Base-by-base conservation (phyloP, 2,329 filamentous ascomycete genomes). In the Alternaria sp. region DNA sequence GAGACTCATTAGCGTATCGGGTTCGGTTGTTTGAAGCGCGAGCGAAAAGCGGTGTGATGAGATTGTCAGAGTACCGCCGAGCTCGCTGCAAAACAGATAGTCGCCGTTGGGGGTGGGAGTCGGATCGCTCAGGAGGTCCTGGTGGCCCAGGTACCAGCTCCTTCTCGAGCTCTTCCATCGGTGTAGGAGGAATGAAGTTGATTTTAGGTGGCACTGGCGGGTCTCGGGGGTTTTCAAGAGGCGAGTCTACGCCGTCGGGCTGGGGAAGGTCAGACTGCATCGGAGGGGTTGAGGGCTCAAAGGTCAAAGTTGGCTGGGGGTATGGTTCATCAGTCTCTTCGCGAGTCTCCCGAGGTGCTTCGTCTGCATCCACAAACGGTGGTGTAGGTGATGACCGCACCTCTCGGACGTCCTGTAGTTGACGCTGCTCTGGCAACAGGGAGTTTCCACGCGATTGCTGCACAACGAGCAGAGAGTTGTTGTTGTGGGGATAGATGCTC, bases 401-500 rank as follows among this genome's bases (percentile, higher is more conserved):
- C 16, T 69, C 60, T 14, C 64, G 53, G 8, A 62, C 53, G 34
- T 72, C 66, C 42, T 70, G 63, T 12, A 70, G 22, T 32, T 73
- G 65, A 11, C 42, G 61, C 11, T 57, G 54, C 18, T 69, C 69
- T 7, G 63, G 59, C 24, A 71, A 51, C 54, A 74, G 63, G 0
- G 72, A 69, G 36, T 68, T 75, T 12, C 67, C 65, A 3, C 75
- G 72, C 7, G 78, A 71, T 16, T 86, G 84, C 66, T 89, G 85
- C n/a, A 90, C 85, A n/a, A 89, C 75, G n/a, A 89, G 78, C 5
- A 89, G 75, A 7, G 86, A 89, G 43, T 86, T 79, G 64, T 89
- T 90, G 73, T 87, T 87, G 75, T 89, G 88, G 3, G 87, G 83
- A 62, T 85, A 89, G 34, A 89, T 83, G 59, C 81, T 85, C 14